A percentile compares a stretch with the other conserved stretches of the same genome.
Evolutionary conservation across 805 yeast genomes (phyloP).

Genomic region (Metschnikowia kunwiensis): DNA sequence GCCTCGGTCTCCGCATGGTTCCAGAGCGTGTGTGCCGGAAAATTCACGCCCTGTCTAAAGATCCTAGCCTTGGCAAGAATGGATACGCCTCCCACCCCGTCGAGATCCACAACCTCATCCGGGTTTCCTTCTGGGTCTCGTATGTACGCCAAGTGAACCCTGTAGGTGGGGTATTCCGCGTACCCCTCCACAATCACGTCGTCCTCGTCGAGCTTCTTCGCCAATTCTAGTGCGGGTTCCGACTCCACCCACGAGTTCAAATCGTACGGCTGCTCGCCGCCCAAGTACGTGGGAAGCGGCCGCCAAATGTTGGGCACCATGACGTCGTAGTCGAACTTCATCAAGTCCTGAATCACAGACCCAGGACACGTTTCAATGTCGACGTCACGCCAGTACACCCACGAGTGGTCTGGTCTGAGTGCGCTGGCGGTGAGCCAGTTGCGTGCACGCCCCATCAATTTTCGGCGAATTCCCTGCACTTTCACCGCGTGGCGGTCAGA

Average conservation of each 20-base stretch:
- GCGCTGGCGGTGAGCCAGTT: slow-evolving; percentile 78
- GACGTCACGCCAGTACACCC: slow-evolving; percentile 91
- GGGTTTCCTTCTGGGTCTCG: slow-evolving; percentile 60
- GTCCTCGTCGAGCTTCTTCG: slow-evolving; percentile 64
- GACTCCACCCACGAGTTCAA: slow-evolving; percentile 96
- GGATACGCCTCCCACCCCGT: slow-evolving; percentile 87
- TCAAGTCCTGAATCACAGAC: slow-evolving; percentile 66
- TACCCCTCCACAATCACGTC: slow-evolving; percentile 88
- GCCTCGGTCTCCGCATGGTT: slow-evolving; percentile 90
- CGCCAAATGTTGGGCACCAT: slow-evolving; percentile 94
- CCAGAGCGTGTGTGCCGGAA: slow-evolving; percentile 79
- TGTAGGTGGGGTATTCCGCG: slow-evolving; percentile 82
- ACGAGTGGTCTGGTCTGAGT: slow-evolving; percentile 76
- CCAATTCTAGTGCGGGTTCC: slow-evolving; percentile 67
- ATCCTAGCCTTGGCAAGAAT: slow-evolving; percentile 71
- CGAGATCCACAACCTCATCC: slow-evolving; percentile 63
- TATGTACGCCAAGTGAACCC: slow-evolving; percentile 75
- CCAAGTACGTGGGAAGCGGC: slow-evolving; percentile 89
- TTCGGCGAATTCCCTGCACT: slow-evolving; percentile 80
- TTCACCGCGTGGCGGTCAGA: slow-evolving; percentile 81
- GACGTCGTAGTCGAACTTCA: slow-evolving; percentile 67
- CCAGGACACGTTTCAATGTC: slow-evolving; percentile 84
- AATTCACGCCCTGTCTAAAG: slow-evolving; percentile 75
- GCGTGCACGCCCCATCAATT: slow-evolving; percentile 83
- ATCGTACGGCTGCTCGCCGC: slow-evolving; percentile 91